These are phyloP conservation scores for Suillus decipiens DNA, from an alignment of 768 basidiomycete species.

Conservation along the genomic window DNA sequence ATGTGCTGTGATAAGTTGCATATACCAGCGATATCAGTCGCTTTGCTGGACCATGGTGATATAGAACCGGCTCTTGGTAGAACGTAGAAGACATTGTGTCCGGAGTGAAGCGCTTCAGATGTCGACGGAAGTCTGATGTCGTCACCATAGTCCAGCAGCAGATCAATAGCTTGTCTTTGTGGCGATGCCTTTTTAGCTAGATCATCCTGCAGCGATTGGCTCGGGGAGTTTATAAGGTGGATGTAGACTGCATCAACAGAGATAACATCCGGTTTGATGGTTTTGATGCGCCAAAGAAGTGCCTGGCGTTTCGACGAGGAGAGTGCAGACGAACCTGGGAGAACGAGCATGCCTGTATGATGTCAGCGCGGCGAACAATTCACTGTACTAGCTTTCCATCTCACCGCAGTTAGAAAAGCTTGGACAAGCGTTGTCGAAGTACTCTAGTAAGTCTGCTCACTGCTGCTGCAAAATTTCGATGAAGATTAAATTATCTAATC, in stretches of 20 bases:
- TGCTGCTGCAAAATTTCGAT: neutral
- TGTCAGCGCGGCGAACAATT: neutral
- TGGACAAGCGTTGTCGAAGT: neutral
- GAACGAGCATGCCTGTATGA: conserved; percentile 63
- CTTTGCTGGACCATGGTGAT: conserved; percentile 99
- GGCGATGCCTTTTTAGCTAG: conserved; percentile 47
- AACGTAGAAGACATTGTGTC: conserved; percentile 61
- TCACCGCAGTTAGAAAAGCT: neutral
- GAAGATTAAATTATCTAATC: neutral
- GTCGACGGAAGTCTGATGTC: conserved; percentile 55
- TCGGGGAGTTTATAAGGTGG: conserved; percentile 76
- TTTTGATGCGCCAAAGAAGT: conserved; percentile 63
- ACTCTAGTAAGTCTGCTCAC: neutral
- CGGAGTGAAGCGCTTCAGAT: conserved; percentile 30
- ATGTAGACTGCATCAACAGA: conserved; percentile 84
- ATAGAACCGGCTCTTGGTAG: conserved; percentile 87
- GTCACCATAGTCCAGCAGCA: conserved; percentile 86
- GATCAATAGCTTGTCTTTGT: conserved; percentile 56
- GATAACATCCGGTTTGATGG: conserved; percentile 48
- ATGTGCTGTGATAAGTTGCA: conserved; percentile 78
- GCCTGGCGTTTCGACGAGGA: conserved; percentile 69
- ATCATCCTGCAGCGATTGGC: conserved; percentile 44
- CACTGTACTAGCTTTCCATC: neutral
- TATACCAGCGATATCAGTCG: conserved; percentile 89
- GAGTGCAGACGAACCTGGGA: conserved; percentile 76